Evolutionary conservation across 352 stramenopile genomes (phyloP).

Genomic region (Globisporangium cederbergense): DNA sequence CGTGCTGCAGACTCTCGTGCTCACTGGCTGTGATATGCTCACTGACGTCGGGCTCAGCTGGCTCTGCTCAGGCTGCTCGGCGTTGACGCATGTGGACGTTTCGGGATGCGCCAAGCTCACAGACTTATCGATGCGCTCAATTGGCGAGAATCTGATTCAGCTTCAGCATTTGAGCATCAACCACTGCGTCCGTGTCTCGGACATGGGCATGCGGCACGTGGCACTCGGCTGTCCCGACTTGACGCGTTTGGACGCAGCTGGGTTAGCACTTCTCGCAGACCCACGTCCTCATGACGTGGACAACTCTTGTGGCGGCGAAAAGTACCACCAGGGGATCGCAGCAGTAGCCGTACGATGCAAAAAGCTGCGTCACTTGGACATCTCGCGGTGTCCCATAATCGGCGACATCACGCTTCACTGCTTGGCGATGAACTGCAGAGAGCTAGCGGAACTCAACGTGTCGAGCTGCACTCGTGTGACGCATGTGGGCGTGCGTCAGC

Average conservation of each 20-base stretch:
- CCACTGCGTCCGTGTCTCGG: constrained; percentile 47
- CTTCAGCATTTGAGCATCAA: constrained; percentile 44
- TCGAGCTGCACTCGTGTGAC: constrained; percentile 29
- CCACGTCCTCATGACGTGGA: constrained; percentile 2
- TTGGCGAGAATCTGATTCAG: constrained; percentile 77
- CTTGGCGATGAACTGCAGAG: constrained; percentile 19
- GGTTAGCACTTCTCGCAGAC: constrained; percentile 45
- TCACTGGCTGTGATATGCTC: constrained; percentile 88
- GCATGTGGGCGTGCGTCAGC: constrained; percentile 17
- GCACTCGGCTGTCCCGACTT: constrained; percentile 47
- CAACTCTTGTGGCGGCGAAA: neutral
- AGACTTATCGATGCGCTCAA: constrained; percentile 77
- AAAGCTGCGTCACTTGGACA: constrained; percentile 42
- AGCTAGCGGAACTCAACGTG: constrained; percentile 25
- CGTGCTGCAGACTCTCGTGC: constrained; percentile 42
- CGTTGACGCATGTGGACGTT: constrained; percentile 83
- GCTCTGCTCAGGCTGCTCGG: constrained; percentile 79
- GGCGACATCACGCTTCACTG: constrained; percentile 34
- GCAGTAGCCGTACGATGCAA: constrained; percentile 31
- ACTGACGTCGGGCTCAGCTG: constrained; percentile 92
- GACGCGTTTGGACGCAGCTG: constrained; percentile 33
- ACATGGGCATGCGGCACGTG: constrained; percentile 50
- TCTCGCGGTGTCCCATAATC: constrained; percentile 46
- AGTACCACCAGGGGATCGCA: constrained; percentile 25
- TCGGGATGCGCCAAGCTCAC: constrained; percentile 84